Percentiles rank a stretch among this genome's conserved stretches.
Evolutionary conservation across 441 rosid species (phyloP).

Genomic region (Macaranga tanarius): DNA sequence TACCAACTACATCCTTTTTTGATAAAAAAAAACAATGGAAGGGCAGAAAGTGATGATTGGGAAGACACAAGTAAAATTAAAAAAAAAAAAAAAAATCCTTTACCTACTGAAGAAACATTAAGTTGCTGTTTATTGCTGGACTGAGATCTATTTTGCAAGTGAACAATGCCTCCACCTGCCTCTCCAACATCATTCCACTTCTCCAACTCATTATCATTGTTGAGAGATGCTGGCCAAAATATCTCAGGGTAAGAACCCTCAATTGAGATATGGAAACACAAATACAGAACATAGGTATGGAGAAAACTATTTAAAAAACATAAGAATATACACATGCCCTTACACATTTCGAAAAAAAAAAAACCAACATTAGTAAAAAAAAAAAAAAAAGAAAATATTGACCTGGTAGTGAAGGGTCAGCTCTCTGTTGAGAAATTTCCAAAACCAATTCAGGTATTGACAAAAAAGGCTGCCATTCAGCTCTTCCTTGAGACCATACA

Average conservation of each 20-base stretch:
- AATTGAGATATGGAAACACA: slow-evolving; percentile 6
- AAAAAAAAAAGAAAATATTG: slow-evolving; percentile 8
- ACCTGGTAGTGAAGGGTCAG: slow-evolving; percentile 41
- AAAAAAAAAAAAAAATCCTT: not conserved
- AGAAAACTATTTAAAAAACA: too few relatives aligned
- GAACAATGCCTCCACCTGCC: slow-evolving; percentile 25
- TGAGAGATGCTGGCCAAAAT: slow-evolving; percentile 32
- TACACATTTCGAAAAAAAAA: not conserved
- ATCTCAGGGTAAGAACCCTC: slow-evolving; percentile 18
- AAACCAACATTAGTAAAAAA: not conserved
- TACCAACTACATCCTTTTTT: not conserved
- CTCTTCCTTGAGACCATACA: slow-evolving; percentile 86
- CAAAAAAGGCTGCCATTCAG: slow-evolving; percentile 77
- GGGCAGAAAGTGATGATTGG: too few relatives aligned
- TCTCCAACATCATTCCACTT: slow-evolving; percentile 22
- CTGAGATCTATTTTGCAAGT: slow-evolving; percentile 26
- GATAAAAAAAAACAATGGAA: not conserved
- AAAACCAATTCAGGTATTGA: slow-evolving; percentile 60
- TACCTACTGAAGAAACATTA: slow-evolving; percentile 28
- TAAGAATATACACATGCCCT: too few relatives aligned
- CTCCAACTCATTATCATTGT: slow-evolving; percentile 21
- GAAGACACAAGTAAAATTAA: too few relatives aligned
- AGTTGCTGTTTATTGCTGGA: slow-evolving; percentile 28
- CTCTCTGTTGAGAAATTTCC: slow-evolving; percentile 42
- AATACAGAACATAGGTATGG: not conserved